Percentiles rank a stretch among this genome's conserved stretches.
Conservation (phyloP, 202 grass and related monocot genomes). For the Sporobolus alterniflorus region DNA sequence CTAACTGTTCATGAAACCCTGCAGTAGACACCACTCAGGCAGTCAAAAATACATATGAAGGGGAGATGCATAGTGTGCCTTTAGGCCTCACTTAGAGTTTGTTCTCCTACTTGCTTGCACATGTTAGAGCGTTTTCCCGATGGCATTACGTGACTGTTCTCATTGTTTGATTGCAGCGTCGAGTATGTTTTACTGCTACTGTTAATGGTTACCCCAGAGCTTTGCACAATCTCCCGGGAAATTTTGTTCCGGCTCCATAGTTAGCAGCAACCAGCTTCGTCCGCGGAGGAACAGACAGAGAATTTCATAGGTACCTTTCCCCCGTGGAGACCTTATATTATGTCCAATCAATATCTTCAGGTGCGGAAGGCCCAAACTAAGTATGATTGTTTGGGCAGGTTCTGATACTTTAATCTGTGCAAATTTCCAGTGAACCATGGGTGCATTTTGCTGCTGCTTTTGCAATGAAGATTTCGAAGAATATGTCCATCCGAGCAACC, state of each 20-base stretch:
- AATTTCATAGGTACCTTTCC: neutral
- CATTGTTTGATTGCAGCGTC: conserved; percentile 4
- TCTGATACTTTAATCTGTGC: neutral
- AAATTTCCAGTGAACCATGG: conserved; percentile 55
- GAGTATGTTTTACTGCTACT: neutral
- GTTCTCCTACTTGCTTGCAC: neutral
- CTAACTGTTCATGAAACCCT: neutral
- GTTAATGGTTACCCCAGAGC: neutral
- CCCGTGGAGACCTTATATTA: neutral
- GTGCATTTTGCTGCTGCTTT: conserved; percentile 84
- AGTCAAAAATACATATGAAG: neutral
- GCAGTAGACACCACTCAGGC: neutral
- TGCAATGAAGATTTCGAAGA: conserved; percentile 83
- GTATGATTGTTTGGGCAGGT: neutral
- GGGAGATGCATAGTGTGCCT: neutral
- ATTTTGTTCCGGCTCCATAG: neutral
- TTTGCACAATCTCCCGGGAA: neutral
- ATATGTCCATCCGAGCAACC: conserved; percentile 82
- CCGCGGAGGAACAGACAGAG: neutral
- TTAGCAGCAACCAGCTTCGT: neutral
- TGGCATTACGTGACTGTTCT: neutral
- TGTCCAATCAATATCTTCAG: neutral
- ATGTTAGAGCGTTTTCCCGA: neutral
- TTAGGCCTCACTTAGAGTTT: neutral
- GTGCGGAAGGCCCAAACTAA: neutral